Conservation (phyloP, 1,284 basidiomycete species). For the Waitea zeae region DNA sequence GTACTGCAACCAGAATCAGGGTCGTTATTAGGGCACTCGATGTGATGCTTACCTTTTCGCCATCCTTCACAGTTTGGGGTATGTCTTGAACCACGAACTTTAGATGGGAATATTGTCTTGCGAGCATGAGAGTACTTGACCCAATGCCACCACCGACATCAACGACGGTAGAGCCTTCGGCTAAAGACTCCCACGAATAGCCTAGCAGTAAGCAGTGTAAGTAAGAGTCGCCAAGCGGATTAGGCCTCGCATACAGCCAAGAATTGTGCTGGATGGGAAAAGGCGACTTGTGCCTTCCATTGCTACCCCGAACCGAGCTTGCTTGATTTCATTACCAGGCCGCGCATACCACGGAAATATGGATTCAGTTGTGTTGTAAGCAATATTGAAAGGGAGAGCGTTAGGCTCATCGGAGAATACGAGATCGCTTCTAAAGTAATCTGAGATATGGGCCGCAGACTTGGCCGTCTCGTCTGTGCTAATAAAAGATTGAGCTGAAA, state of each 20-base stretch:
- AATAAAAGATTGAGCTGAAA: neutral
- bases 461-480: constrained; percentile 13
- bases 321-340: constrained; percentile 9
- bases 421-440: constrained; percentile 11
- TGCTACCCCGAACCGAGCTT: constrained; percentile 10
- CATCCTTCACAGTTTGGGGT: constrained; percentile 10
- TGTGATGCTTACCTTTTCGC: constrained; percentile 8
- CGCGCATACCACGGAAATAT: constrained; percentile 12
- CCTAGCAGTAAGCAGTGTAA: too few relatives aligned
- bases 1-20: constrained; percentile 5
- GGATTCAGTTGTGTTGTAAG: constrained; percentile 10
- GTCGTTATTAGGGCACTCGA: neutral
- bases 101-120: constrained; percentile 11
- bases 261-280: constrained; percentile 10
- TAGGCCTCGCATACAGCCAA: neutral
- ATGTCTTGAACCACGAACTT: constrained; percentile 15
- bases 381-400: constrained; percentile 11
- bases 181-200: neutral
- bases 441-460: constrained; percentile 11
- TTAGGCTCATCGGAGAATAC: constrained; percentile 8
- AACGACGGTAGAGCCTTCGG: constrained; percentile 7
- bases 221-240: neutral
- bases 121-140: constrained; percentile 12
- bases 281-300: constrained; percentile 12
- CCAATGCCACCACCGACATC: constrained; percentile 18